A percentile compares a stretch with the other conserved stretches of the same genome.
Conservation (phyloP, 2,329 filamentous ascomycete genomes). For the Didymellaceae sp. region DNA sequence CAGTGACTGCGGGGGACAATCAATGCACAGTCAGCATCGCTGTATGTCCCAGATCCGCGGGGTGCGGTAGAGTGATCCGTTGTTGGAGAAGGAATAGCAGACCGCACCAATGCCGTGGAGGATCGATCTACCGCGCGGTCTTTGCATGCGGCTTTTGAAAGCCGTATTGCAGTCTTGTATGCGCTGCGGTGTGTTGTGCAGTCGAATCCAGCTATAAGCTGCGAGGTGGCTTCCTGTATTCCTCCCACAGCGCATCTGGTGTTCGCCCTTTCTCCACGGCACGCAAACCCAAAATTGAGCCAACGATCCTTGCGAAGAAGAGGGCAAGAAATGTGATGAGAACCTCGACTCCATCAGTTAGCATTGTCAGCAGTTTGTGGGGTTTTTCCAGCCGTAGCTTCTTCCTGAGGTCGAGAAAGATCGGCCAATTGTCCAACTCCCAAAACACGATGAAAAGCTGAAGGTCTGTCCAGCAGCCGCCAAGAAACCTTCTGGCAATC, state of each 20-base stretch:
- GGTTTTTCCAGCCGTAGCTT: background rate
- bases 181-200: background rate
- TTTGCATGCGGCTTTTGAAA: conserved; percentile 1
- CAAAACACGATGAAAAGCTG: conserved; percentile 38
- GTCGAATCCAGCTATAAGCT: background rate
- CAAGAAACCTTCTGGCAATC: conserved; percentile 7
- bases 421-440: conserved; percentile 43
- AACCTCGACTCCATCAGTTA: conserved; percentile 2
- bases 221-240: conserved; percentile 1
- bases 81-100: background rate
- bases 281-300: conserved; percentile 1
- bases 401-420: conserved; percentile 22
- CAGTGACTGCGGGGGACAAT: background rate
- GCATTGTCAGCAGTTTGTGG: background rate
- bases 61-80: conserved; percentile 1
- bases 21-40: background rate
- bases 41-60: background rate
- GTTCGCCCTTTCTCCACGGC: conserved; percentile 18
- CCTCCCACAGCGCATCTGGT: conserved; percentile 17
- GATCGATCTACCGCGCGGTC: background rate
- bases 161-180: background rate
- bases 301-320: background rate
- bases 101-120: background rate
- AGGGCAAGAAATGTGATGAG: conserved; percentile 8
- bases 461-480: conserved; percentile 25